Conservation (phyloP, 257 asterid species). For the Solanum sejunctum region DNA sequence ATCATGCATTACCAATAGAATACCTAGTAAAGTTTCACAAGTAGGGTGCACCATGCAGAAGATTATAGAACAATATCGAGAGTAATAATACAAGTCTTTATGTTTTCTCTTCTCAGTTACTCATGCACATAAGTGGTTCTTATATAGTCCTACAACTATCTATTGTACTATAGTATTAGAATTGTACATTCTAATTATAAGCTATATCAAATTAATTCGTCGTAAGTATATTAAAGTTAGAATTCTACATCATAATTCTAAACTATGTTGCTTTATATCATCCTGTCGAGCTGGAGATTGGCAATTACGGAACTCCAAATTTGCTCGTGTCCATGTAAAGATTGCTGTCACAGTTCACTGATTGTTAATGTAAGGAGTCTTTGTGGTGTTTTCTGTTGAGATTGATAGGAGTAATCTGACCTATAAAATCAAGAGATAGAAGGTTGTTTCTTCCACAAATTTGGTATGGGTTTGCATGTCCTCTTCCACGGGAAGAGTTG, state of each 20-base stretch:
- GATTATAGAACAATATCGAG: not conserved
- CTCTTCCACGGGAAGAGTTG: not conserved
- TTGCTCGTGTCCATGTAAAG: not conserved
- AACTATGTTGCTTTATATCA: not conserved
- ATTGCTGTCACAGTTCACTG: not conserved
- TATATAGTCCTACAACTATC: not conserved
- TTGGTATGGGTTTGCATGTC: not conserved
- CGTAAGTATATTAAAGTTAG: not conserved
- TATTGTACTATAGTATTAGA: not conserved
- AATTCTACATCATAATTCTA: not conserved
- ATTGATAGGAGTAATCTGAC: not conserved
- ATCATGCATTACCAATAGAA: not conserved
- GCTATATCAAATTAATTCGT: not conserved
- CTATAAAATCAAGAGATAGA: not conserved
- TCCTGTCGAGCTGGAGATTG: not conserved
- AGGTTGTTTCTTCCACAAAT: not conserved
- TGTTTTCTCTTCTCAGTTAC: not conserved
- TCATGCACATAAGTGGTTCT: not conserved
- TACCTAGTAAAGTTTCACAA: not conserved
- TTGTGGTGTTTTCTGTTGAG: not conserved
- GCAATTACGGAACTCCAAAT: not conserved
- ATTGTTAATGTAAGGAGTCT: not conserved
- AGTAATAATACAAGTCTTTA: not conserved
- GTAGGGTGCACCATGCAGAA: not conserved
- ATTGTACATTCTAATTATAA: not conserved